These are phyloP conservation scores for Rhizoclosmatium globosum DNA, from an alignment of 192 early-diverging fungal species.

Conservation along the genomic window DNA sequence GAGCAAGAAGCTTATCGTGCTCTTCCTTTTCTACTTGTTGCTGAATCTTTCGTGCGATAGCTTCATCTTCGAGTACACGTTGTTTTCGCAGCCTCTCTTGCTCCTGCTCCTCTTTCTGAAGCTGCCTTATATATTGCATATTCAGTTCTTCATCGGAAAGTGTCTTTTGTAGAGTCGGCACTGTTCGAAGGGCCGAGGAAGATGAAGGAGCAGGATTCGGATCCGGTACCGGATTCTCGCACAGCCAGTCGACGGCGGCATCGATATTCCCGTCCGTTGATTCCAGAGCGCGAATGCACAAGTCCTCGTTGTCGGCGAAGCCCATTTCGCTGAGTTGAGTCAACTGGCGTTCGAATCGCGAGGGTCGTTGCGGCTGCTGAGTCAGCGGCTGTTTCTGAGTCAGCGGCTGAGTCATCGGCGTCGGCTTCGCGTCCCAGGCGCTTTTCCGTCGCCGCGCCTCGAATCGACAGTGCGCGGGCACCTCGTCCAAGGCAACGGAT, in stretches of 20 bases:
- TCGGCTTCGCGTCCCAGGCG: neutral
- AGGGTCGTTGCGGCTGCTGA: neutral
- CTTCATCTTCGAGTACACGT: neutral
- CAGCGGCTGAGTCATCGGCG: neutral
- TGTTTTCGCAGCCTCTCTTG: neutral
- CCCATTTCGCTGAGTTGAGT: neutral
- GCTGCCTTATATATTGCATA: neutral
- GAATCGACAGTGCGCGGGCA: conserved; percentile 4
- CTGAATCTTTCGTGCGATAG: neutral
- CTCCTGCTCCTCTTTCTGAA: neutral
- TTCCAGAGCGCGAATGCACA: neutral
- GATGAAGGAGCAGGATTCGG: too few relatives aligned
- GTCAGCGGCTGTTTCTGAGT: too few relatives aligned
- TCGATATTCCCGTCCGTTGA: neutral
- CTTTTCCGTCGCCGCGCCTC: conserved; percentile 14
- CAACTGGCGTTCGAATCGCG: neutral
- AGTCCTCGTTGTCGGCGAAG: neutral
- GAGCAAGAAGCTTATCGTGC: neutral
- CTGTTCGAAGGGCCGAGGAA: neutral
- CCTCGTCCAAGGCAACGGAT: neutral
- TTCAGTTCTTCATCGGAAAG: neutral
- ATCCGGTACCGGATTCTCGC: neutral
- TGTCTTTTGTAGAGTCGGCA: neutral
- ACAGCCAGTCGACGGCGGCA: neutral
- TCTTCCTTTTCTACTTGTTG: neutral